These are phyloP conservation scores for Vitis hybrid DNA, from an alignment of 177 flowering plant species.

Conservation along the genomic window DNA sequence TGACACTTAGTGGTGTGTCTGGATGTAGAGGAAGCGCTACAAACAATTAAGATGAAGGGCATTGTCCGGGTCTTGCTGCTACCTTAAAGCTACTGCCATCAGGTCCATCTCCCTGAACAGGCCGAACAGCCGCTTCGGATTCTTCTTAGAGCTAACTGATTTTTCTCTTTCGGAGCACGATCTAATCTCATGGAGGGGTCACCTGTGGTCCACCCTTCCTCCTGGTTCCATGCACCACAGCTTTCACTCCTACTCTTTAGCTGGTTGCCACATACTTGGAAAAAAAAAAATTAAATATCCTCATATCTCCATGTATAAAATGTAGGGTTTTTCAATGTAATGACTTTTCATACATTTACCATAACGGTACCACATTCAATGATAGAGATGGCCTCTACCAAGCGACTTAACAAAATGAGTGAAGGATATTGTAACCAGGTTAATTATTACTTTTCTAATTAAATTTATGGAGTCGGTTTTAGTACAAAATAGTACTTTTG, in stretches of 20 bases:
- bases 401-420: too few species aligned
- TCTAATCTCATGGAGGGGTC: conserved; percentile 3
- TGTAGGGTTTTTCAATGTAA: too few species aligned
- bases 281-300: too few species aligned
- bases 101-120: neutral
- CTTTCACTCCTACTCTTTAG: neutral
- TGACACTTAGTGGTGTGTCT: conserved; percentile 16
- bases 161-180: neutral
- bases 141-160: conserved; percentile 7
- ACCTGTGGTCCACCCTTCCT: neutral
- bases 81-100: conserved; percentile 7
- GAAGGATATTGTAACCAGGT: too few species aligned
- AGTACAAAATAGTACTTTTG: too few species aligned
- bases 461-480: too few species aligned
- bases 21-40: conserved; percentile 2
- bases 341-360: too few species aligned
- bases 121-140: conserved; percentile 12
- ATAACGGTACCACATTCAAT: too few species aligned
- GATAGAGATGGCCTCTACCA: too few species aligned
- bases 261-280: too few species aligned
- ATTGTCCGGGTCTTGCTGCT: neutral
- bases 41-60: conserved; percentile 2
- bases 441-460: too few species aligned
- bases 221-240: neutral
- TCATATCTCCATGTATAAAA: too few species aligned